These are phyloP conservation scores for Fusarium sp. DNA, from an alignment of 2,329 filamentous ascomycete species.

Conservation along the genomic window DNA sequence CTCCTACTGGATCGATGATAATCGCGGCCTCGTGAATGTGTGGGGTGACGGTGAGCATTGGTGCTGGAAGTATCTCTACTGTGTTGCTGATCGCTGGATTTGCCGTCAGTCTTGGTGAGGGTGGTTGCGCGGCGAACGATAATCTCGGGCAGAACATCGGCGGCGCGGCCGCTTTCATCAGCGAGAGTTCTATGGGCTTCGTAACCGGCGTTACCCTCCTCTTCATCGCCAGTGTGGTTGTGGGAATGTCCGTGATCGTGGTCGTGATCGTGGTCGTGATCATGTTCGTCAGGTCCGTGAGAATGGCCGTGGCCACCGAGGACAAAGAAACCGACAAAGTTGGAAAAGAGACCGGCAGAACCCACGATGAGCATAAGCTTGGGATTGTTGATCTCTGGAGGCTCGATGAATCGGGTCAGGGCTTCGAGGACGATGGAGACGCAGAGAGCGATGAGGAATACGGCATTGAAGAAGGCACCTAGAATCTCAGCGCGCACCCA, in stretches of 20 bases:
- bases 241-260: conserved; percentile 52
- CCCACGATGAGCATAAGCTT: conserved; percentile 90
- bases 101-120: conserved; percentile 43
- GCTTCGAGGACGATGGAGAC: conserved; percentile 97
- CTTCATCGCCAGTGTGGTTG: conserved; percentile 53
- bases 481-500: conserved; percentile 98
- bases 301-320: conserved; percentile 93
- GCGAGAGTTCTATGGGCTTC: conserved; percentile 54
- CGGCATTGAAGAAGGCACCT: conserved; percentile 94
- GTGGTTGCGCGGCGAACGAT: conserved; percentile 60
- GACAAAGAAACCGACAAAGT: conserved; percentile 86
- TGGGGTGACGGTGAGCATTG: conserved; percentile 45
- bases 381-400: conserved; percentile 85
- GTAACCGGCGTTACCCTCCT: conserved; percentile 60
- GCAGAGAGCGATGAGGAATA: conserved; percentile 96
- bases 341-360: conserved; percentile 83
- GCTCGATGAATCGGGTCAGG: conserved; percentile 89
- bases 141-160: conserved; percentile 70
- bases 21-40: conserved; percentile 52
- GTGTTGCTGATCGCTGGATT: conserved; percentile 49
- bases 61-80: conserved; percentile 43
- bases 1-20: conserved; percentile 58
- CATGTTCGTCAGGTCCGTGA: conserved; percentile 69
- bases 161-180: conserved; percentile 66
- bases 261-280: conserved; percentile 55